phyloP scores from a whole-genome alignment of 1,139 yeast genomes.

The Yamadazyma songkhlaensis region DNA sequence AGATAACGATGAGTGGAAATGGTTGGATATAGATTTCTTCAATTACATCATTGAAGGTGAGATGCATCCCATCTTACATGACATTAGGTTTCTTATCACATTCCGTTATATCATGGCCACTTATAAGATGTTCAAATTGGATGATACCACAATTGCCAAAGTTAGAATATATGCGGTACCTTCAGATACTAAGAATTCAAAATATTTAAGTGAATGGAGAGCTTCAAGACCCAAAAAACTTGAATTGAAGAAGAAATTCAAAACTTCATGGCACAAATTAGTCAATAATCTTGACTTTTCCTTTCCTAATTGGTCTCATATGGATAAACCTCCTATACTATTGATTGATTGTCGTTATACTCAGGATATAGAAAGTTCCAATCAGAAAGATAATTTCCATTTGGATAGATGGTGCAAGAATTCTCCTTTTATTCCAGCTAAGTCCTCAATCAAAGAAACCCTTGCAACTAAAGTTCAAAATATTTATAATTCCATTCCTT shows the following conservation, averaged over 20 bases:
- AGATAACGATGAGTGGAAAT: slow-evolving; percentile 36
- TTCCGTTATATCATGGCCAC: slow-evolving; percentile 45
- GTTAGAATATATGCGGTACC: slow-evolving; percentile 53
- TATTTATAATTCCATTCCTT: slow-evolving; percentile 36
- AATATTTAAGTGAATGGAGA: slow-evolving; percentile 33
- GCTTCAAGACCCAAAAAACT: slow-evolving; percentile 14
- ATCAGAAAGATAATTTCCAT: slow-evolving; percentile 21
- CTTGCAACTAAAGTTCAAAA: slow-evolving; percentile 23
- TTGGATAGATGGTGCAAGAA: slow-evolving; percentile 28
- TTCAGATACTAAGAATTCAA: slow-evolving; percentile 37
- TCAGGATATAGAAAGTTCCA: neutral
- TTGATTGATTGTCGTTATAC: slow-evolving; percentile 9
- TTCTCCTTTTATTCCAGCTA: slow-evolving; percentile 2
- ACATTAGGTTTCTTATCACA: slow-evolving; percentile 38
- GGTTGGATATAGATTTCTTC: slow-evolving; percentile 45
- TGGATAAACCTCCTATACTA: slow-evolving; percentile 7
- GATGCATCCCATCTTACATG: slow-evolving; percentile 23
- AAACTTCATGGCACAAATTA: slow-evolving; percentile 28
- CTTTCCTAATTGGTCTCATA: slow-evolving; percentile 10
- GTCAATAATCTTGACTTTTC: slow-evolving; percentile 32
- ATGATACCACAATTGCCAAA: slow-evolving; percentile 18
- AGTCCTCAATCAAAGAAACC: slow-evolving; percentile 5
- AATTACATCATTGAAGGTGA: slow-evolving; percentile 10
- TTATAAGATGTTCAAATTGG: slow-evolving; percentile 23
- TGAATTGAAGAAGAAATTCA: slow-evolving; percentile 25